These are phyloP conservation scores for Salix koriyanagi DNA, from an alignment of 345 rosid species.

Conservation along the genomic window DNA sequence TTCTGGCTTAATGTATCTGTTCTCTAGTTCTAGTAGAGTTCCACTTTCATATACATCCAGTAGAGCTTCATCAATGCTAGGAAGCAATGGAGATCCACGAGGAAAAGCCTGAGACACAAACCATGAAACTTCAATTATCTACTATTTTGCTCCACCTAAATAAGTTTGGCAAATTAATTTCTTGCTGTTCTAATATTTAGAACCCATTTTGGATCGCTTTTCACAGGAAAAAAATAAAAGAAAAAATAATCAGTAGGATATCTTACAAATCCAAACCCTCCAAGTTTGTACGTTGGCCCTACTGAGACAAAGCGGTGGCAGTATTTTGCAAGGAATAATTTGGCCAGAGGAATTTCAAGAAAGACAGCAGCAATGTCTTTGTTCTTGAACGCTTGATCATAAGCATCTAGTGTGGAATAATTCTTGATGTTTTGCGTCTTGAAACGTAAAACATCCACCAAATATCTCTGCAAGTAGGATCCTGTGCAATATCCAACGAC, in stretches of 20 bases:
- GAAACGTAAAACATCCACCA: conserved; percentile 2
- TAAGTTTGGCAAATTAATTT: no score
- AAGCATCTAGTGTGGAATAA: background rate
- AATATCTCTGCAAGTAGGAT: background rate
- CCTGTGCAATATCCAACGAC: conserved; percentile 12
- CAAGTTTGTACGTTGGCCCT: conserved; percentile 17
- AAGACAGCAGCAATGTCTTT: conserved; percentile 14
- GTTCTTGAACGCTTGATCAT: background rate
- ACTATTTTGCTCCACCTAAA: background rate
- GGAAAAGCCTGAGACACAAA: conserved; percentile 6
- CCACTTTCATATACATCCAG: conserved; percentile 10
- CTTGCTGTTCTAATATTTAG: no score
- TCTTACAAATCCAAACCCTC: conserved; percentile 24
- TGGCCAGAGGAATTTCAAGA: conserved; percentile 17
- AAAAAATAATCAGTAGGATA: background rate
- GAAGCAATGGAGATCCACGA: conserved; percentile 14
- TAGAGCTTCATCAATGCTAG: background rate
- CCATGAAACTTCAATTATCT: background rate
- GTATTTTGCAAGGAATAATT: conserved; percentile 9
- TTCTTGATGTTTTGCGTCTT: background rate
- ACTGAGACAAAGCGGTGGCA: conserved; percentile 1
- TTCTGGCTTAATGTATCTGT: background rate
- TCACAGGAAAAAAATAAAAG: background rate
- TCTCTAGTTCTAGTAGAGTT: background rate
- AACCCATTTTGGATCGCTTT: no score